Base-by-base conservation (phyloP, 1,139 yeast species). In the Taphrina pruni region DNA sequence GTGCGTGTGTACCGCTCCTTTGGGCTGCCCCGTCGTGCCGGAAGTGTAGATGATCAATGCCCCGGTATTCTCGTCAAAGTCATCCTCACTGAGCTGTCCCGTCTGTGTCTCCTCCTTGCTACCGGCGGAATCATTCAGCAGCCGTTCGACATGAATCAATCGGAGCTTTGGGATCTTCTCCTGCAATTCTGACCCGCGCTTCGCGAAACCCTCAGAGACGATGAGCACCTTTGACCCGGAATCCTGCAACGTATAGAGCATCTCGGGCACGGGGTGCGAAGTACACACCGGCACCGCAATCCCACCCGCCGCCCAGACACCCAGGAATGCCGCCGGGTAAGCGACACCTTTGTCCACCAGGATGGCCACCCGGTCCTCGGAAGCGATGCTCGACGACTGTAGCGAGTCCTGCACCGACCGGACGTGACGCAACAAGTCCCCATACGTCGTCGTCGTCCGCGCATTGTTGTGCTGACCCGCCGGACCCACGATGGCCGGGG, bases 21-120 rank as follows among this genome's bases (percentile, higher is more conserved):
- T 78, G 26, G 81, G 81, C 56, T 75, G 76, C 35, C 81, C 81
- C 2, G 80, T 77, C 1, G 81, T 79, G 7, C 81, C 81, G 11
- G 80, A 78, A 0, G 81, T 78, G 73, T 79, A 79, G 45, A 78
- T 73, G 73, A 78, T 78, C 69, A 78, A 46, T 6, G 71, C 71
- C 3, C 65, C 67, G 17, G 46, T 41, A n/a, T 58, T 26, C 32
- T 56, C 54, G 8, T 58, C 64, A 26, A 60, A n/a, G 26, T 17
- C 17, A 17, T 17, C 48, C 4, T 36, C 17, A 20, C 60, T 39
- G 48, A 50, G n/a, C 21, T 35, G 54, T 1, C 1, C 1, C 4
- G 32, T 0, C 32, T 26, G 32, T 21, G 38, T 1, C 21, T 21
- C 12, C 12, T 50, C 36, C n/a, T 20, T 21, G 14, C 1, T 1